Evolutionary conservation across 306 rosid species (phyloP), one percentile per base, ranked within the genome.

Genomic region (Ceratonia siliqua): DNA sequence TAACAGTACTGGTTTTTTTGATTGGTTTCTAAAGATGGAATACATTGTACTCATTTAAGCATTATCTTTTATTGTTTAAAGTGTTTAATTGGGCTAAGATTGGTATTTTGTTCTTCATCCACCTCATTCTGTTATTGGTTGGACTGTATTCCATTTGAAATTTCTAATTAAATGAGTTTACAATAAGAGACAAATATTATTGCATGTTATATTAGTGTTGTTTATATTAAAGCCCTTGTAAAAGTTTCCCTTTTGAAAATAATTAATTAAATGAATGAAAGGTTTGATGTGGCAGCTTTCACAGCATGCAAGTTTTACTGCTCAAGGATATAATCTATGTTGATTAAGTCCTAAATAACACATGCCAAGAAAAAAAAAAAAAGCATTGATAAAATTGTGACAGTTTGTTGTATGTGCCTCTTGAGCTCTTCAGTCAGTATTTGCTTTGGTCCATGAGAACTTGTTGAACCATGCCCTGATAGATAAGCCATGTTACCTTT

Each of bases 391-490:
- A 35, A 20, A 46, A 35, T 22, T 59, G 27, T 50, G 36, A 59
- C 50, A 43, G 43, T 56, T 71, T 58, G 6, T 45, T 41, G 9
- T 33, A 13, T 59, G 55, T 50, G 73, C 45, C 28, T 8, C 48
- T 24, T 32, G 43, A 13, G n/a, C 25, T 59, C 7, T 25, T 24
- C 21, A 59, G 68, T 58, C 46, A 28, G 33, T 68, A 38, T 74
- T 74, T 58, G 22, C 46, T 17, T 24, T 72, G 32, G 35, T 49
- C 59, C 65, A 3, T 39, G 38, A 33, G 68, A 77, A 52, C 20
- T 52, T 77, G 73, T 33, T 21, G 48, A 62, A 53, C 50, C 55
- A 54, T 62, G 75, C 50, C 30, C 56, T 64, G 46, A 62, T 52
- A 72, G 15, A 64, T 67, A 77, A 61, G 62, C 71, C 6, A 13